Percentiles rank a stretch among this genome's conserved stretches.
phyloP scores from a whole-genome alignment of 441 rosid species.

The Dalechampia spathulata region DNA sequence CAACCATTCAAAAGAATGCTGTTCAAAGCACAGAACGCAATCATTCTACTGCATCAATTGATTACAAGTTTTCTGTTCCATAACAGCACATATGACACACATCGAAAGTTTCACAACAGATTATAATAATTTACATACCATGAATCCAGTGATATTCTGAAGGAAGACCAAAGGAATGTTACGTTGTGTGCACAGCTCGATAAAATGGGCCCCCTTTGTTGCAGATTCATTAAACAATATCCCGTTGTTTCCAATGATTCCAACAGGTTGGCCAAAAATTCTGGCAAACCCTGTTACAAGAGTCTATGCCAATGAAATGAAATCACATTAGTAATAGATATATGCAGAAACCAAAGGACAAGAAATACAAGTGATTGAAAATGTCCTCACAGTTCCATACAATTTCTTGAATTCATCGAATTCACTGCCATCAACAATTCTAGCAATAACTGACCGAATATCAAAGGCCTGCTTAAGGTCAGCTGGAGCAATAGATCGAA shows the following conservation, averaged over 20 bases:
- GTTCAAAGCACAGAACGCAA: too few species aligned
- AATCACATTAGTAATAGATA: slow-evolving; percentile 9
- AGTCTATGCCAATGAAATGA: slow-evolving; percentile 42
- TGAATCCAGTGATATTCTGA: slow-evolving; percentile 94
- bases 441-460: slow-evolving; percentile 82
- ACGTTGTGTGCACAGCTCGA: slow-evolving; percentile 82
- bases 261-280: slow-evolving; percentile 81
- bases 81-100: too few species aligned
- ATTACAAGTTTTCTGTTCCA: neutral
- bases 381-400: slow-evolving; percentile 84
- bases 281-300: slow-evolving; percentile 89
- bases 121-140: slow-evolving; percentile 52
- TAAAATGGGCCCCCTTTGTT: slow-evolving; percentile 88
- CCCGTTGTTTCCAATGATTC: slow-evolving; percentile 92
- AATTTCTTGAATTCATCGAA: slow-evolving; percentile 97
- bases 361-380: slow-evolving; percentile 12
- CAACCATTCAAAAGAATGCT: too few species aligned
- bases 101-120: too few species aligned
- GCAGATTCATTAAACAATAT: slow-evolving; percentile 94
- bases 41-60: neutral
- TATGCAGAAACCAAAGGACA: slow-evolving; percentile 4
- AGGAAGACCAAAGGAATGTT: slow-evolving; percentile 88
- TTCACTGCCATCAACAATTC: slow-evolving; percentile 92
- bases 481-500: slow-evolving; percentile 81
- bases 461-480: slow-evolving; percentile 92